Conservation (phyloP, 495 filamentous ascomycete species). For the Hamigera avellanea region DNA sequence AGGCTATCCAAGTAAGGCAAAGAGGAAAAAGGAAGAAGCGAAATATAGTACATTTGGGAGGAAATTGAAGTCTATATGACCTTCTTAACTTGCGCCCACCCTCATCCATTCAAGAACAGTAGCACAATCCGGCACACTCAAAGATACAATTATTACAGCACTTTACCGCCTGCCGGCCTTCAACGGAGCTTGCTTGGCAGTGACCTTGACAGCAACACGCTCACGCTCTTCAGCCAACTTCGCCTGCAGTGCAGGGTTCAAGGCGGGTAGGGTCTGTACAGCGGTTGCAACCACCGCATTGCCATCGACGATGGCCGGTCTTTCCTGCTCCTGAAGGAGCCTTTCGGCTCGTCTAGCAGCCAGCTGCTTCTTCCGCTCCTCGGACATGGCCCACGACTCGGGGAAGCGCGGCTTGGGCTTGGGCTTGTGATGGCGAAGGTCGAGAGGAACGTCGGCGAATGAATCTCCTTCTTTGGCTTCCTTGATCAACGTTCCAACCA, state of each 20-base stretch:
- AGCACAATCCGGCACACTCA: slow-evolving; percentile 14
- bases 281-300: slow-evolving; percentile 24
- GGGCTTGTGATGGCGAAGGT: slow-evolving; percentile 73
- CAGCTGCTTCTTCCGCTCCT: slow-evolving; percentile 52
- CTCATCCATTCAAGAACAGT: slow-evolving; percentile 11
- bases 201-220: slow-evolving; percentile 26
- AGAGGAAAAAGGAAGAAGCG: slow-evolving; percentile 7
- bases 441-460: slow-evolving; percentile 82
- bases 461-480: slow-evolving; percentile 76
- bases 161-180: slow-evolving; percentile 15
- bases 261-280: slow-evolving; percentile 17
- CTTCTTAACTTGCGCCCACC: slow-evolving; percentile 26
- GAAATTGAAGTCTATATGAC: slow-evolving; percentile 4
- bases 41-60: slow-evolving; percentile 2
- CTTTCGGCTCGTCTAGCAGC: slow-evolving; percentile 42
- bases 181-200: slow-evolving; percentile 14
- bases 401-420: slow-evolving; percentile 64
- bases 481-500: slow-evolving; percentile 58
- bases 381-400: slow-evolving; percentile 65
- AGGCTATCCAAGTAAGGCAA: neutral
- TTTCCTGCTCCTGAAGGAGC: slow-evolving; percentile 11
- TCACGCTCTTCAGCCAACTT: slow-evolving; percentile 25
- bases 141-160: neutral
- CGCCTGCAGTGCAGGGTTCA: slow-evolving; percentile 24
- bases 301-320: slow-evolving; percentile 24